phyloP scores from a whole-genome alignment of 2,329 filamentous ascomycete genomes.

The Alternaria dauci region DNA sequence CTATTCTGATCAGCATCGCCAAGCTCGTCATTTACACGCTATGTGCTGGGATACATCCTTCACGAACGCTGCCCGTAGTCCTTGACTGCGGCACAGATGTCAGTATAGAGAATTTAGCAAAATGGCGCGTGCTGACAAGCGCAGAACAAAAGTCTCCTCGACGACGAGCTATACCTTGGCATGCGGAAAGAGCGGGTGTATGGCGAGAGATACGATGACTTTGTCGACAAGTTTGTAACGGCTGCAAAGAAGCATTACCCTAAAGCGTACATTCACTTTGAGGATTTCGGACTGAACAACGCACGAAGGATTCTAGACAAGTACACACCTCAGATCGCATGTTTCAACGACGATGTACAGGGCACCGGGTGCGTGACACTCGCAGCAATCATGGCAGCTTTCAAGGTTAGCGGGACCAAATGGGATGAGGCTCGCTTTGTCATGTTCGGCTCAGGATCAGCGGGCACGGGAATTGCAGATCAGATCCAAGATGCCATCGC shows the following conservation, averaged over 20 bases:
- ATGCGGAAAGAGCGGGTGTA: slow-evolving; percentile 71
- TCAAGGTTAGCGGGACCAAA: slow-evolving; percentile 72
- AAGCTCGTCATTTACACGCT: slow-evolving; percentile 84
- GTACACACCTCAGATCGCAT: slow-evolving; percentile 76
- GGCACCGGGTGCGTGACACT: slow-evolving; percentile 89
- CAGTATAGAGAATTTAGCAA: slow-evolving; percentile 9
- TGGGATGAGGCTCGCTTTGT: slow-evolving; percentile 75
- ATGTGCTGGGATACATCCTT: slow-evolving; percentile 86
- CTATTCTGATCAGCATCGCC: slow-evolving; percentile 82
- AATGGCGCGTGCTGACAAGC: slow-evolving; percentile 11
- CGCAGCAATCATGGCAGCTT: slow-evolving; percentile 78
- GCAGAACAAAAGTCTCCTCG: slow-evolving; percentile 73
- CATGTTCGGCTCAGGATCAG: slow-evolving; percentile 81
- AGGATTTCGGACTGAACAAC: slow-evolving; percentile 84
- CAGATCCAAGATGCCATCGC: slow-evolving; percentile 83
- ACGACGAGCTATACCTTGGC: slow-evolving; percentile 82
- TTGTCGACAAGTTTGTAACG: slow-evolving; percentile 77
- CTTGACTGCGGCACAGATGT: slow-evolving; percentile 85
- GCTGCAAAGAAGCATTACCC: slow-evolving; percentile 75
- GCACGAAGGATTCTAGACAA: slow-evolving; percentile 78
- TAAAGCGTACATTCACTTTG: slow-evolving; percentile 85
- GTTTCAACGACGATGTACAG: slow-evolving; percentile 92
- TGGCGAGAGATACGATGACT: slow-evolving; percentile 77
- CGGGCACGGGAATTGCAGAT: slow-evolving; percentile 85
- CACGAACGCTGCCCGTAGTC: slow-evolving; percentile 79